Percentiles rank a stretch among this genome's conserved stretches.
Conservation (phyloP, 768 basidiomycete genomes). For the Leccinum barrowsii region DNA sequence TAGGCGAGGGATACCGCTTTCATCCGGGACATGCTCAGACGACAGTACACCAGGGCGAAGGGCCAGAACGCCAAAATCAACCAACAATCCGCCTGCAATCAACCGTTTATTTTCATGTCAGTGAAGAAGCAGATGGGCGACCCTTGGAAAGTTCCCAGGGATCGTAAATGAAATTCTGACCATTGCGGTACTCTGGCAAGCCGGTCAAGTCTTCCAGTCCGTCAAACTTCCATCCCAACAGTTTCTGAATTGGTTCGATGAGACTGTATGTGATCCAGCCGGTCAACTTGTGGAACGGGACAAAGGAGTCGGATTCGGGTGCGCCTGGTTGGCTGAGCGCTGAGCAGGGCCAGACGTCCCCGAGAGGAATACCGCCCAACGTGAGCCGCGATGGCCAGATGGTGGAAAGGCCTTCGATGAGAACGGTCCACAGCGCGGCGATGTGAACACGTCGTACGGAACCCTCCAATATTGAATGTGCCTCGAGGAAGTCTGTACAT, state of each 20-base stretch:
- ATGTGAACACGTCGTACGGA: constrained; percentile 56
- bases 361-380: constrained; percentile 68
- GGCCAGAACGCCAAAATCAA: constrained; percentile 78
- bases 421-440: constrained; percentile 72
- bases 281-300: constrained; percentile 95
- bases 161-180: constrained; percentile 23
- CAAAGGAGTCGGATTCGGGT: constrained; percentile 55
- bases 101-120: not conserved
- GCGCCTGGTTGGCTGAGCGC: constrained; percentile 35
- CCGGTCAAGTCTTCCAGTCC: constrained; percentile 87
- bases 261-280: constrained; percentile 93
- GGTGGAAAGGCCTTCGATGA: constrained; percentile 77
- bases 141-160: not conserved
- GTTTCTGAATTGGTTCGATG: constrained; percentile 75
- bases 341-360: constrained; percentile 91
- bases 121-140: not conserved
- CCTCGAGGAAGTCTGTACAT: constrained; percentile 61
- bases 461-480: constrained; percentile 44
- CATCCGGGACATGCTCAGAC: constrained; percentile 38
- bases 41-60: constrained; percentile 59
- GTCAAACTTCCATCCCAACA: constrained; percentile 77
- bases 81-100: constrained; percentile 71
- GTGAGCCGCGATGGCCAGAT: constrained; percentile 85
- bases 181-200: constrained; percentile 93
- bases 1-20: constrained; percentile 53